Conservation (phyloP, 192 early-diverging fungal species). For the Kickxella alabastrina region DNA sequence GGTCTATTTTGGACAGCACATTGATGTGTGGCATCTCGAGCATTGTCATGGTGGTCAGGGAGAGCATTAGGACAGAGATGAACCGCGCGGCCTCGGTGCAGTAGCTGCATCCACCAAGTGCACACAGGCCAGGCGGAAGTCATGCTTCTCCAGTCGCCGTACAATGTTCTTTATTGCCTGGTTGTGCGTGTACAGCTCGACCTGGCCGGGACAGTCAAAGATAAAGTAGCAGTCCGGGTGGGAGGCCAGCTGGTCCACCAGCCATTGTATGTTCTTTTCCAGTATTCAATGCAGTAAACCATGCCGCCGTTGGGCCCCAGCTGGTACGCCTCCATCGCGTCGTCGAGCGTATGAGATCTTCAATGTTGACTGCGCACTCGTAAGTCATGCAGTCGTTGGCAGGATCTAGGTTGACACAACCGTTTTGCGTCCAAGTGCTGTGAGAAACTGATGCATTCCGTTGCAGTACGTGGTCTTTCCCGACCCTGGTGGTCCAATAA, state of each 20-base stretch:
- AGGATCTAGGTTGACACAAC: conserved; percentile 97
- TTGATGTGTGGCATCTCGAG: conserved; percentile 95
- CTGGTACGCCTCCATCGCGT: conserved; percentile 84
- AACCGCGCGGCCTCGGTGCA: conserved; percentile 89
- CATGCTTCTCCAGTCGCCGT: conserved; percentile 61
- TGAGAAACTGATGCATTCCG: conserved; percentile 85
- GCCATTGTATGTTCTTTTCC: conserved; percentile 88
- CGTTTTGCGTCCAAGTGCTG: conserved; percentile 70
- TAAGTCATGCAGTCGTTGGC: conserved; percentile 91
- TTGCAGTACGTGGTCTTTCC: conserved; percentile 96
- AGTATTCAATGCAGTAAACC: conserved; percentile 96
- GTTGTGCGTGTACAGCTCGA: conserved; percentile 97
- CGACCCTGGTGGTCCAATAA: conserved; percentile 90
- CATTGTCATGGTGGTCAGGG: conserved; percentile 89
- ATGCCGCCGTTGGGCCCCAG: conserved; percentile 97
- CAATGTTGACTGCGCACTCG: conserved; percentile 74
- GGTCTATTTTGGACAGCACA: conserved; percentile 92
- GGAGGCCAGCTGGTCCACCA: conserved; percentile 66
- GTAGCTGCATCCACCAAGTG: conserved; percentile 92
- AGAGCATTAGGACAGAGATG: conserved; percentile 85
- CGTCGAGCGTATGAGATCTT: conserved; percentile 91
- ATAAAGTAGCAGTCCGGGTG: conserved; percentile 76
- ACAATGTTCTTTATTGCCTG: conserved; percentile 74
- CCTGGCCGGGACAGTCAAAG: conserved; percentile 96
- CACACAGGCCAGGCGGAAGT: conserved; percentile 67